Conservation (phyloP, 768 basidiomycete genomes). For the Piloderma croceum region DNA sequence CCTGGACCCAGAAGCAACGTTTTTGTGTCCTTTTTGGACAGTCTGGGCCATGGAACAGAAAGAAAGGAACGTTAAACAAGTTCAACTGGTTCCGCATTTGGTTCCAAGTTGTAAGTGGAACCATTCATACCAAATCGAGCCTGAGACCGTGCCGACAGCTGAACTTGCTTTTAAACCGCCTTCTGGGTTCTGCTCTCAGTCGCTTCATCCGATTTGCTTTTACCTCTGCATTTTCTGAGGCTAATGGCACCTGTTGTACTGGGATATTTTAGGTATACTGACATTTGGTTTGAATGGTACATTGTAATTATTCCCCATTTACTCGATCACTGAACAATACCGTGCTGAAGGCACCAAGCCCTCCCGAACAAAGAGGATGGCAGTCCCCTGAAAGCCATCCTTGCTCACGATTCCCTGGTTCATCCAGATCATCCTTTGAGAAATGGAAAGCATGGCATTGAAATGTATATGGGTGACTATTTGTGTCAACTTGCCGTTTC, state of each 20-base stretch:
- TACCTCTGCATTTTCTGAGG: too few species aligned
- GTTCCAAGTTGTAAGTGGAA: too few species aligned
- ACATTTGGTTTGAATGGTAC: conserved; percentile 81
- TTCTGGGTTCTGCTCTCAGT: too few species aligned
- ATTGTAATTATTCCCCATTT: conserved; percentile 5
- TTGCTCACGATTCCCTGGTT: conserved; percentile 66
- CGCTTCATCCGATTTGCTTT: too few species aligned
- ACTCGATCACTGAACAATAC: conserved; percentile 3
- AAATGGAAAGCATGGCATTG: conserved; percentile 58
- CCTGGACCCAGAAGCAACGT: conserved; percentile 39
- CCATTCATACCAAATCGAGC: too few species aligned
- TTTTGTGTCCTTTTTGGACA: conserved; percentile 55
- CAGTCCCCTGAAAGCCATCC: conserved; percentile 59
- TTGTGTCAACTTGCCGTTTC: conserved; percentile 8
- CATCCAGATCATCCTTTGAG: conserved; percentile 68
- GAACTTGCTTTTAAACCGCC: too few species aligned
- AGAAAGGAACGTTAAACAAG: conserved; percentile 6
- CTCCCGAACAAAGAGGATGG: conserved; percentile 56
- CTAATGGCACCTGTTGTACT: too few species aligned
- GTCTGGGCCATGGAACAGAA: conserved; percentile 56
- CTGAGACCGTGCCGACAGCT: too few species aligned
- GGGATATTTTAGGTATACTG: conserved; percentile 83
- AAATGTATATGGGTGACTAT: conserved; percentile 74
- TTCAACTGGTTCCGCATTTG: too few species aligned
- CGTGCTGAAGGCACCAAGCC: conserved; percentile 43